phyloP scores from a whole-genome alignment of 345 rosid species.

The Dovyalis caffra region DNA sequence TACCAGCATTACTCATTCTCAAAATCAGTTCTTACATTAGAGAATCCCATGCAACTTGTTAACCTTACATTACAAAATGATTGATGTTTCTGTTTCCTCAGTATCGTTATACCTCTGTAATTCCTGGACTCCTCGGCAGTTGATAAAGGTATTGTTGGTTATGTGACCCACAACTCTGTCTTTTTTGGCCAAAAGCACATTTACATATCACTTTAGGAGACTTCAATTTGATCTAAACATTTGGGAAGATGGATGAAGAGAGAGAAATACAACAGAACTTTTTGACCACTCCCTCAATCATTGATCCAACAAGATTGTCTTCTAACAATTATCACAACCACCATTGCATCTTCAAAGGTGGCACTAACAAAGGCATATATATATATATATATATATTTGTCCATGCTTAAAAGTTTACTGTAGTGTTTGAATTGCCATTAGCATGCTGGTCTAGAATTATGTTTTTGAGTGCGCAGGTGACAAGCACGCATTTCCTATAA shows the following conservation, averaged over 20 bases:
- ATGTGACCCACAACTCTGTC: neutral
- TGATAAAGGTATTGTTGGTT: neutral
- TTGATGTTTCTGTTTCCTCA: neutral
- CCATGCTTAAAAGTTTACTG: neutral
- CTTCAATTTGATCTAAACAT: neutral
- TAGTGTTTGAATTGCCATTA: neutral
- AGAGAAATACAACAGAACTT: neutral
- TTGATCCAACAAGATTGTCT: conserved; percentile 7
- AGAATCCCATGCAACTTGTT: conserved; percentile 15
- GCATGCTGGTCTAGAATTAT: neutral
- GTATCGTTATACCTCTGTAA: neutral
- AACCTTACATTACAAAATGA: neutral
- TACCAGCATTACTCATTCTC: neutral
- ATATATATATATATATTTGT: too few relatives aligned
- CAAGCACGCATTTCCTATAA: neutral
- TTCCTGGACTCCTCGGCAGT: neutral
- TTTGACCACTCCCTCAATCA: neutral
- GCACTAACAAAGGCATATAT: neutral
- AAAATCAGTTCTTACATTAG: neutral
- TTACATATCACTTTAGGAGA: neutral
- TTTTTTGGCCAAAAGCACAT: neutral
- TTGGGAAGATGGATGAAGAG: neutral
- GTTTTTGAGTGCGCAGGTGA: neutral
- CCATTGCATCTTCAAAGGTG: neutral
- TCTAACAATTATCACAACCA: neutral